Base-by-base conservation (phyloP, 371 early-diverging fungal genomes). In the Sporodiniella umbellata region DNA sequence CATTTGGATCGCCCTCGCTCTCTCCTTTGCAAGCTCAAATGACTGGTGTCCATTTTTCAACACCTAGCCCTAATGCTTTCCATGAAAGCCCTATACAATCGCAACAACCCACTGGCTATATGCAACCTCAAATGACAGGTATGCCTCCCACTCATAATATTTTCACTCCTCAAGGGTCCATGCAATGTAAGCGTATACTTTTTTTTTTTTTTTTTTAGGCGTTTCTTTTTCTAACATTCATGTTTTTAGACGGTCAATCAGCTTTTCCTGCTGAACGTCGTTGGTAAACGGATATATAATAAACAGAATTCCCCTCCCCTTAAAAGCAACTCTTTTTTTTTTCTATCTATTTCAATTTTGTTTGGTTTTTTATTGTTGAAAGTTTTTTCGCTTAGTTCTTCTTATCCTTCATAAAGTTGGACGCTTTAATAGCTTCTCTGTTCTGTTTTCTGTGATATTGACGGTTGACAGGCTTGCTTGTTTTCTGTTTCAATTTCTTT, bases 351-450 rank as follows among this genome's bases (percentile, higher is more conserved):
- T 83, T 86, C 83, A n/a, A n/a, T n/a, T n/a, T n/a, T n/a, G n/a
- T n/a, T n/a, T n/a, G n/a, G n/a, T n/a, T 87, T 87, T 65, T 79
- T 88, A 62, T 85, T 78, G 68, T 85, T 87, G 30, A n/a, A n/a
- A n/a, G n/a, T n/a, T n/a, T n/a, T n/a, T n/a, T 28, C 30, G 4
- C 10, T 28, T 75, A 75, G 15, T 83, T 87, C 83, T 87, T 87
- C 66, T 79, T 88, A 62, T 85, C 79, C 70, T 85, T 87, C 78
- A 88, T 85, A 67, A 87, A 89, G 79, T 89, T 89, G 45, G 72
- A 54, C 39, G 76, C 81, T 68, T 86, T 86, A 63, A 89, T 88
- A 33, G 68, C 72, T 22, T 84, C 79, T 51, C 85, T 78, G 54
- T 84, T 82, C 50, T 76, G 69, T 53, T 79, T 70, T 63, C 85